phyloP scores from a whole-genome alignment of 352 stramenopile genomes.

The Pythium brassicae region DNA sequence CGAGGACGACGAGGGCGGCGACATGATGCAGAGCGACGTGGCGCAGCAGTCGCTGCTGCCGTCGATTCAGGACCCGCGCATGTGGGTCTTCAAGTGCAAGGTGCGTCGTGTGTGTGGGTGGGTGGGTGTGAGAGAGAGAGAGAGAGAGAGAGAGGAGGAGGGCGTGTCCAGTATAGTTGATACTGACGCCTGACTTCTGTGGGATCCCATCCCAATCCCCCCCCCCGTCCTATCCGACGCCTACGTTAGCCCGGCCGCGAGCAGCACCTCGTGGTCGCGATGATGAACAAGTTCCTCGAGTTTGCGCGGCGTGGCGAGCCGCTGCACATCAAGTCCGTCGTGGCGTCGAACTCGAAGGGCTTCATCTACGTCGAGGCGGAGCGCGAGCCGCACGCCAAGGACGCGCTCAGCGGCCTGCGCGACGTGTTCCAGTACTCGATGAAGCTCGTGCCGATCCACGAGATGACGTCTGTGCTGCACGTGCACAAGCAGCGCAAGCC shows the following conservation, averaged over 20 bases:
- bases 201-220: too few species aligned
- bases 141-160: too few species aligned
- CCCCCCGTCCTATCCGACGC: neutral
- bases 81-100: conserved; percentile 92
- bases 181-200: neutral
- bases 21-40: conserved; percentile 82
- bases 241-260: conserved; percentile 55
- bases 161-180: too few species aligned
- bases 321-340: conserved; percentile 82
- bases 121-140: neutral
- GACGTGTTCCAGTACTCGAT: conserved; percentile 86
- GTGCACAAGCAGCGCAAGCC: conserved; percentile 84
- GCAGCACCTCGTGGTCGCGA: conserved; percentile 79
- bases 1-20: conserved; percentile 77
- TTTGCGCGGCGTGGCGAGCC: conserved; percentile 79
- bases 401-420: conserved; percentile 78
- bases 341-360: conserved; percentile 84
- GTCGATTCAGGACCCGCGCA: conserved; percentile 84
- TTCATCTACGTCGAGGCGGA: conserved; percentile 90
- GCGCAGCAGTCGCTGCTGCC: conserved; percentile 84
- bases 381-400: conserved; percentile 79
- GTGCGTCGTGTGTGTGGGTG: conserved; percentile 13
- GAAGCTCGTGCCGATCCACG: conserved; percentile 86
- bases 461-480: conserved; percentile 88
- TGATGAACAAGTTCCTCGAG: conserved; percentile 91